These are phyloP conservation scores for Fomitopsis betulina DNA, from an alignment of 1,284 basidiomycete species.

Conservation along the genomic window DNA sequence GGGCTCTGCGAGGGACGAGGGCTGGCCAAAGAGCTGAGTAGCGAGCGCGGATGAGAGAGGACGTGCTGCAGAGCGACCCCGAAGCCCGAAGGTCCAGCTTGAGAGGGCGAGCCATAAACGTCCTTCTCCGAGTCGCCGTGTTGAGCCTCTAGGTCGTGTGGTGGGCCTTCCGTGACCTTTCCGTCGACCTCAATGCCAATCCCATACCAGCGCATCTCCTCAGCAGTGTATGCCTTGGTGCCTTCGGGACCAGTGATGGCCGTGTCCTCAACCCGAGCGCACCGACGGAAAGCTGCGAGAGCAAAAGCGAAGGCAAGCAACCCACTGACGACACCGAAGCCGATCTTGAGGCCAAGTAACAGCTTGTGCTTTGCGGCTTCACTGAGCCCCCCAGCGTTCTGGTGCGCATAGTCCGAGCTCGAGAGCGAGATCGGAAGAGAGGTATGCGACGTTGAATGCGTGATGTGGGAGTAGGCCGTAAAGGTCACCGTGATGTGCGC, in stretches of 20 bases:
- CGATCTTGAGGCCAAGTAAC: slow-evolving; percentile 53
- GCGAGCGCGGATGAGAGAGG: slow-evolving; percentile 26
- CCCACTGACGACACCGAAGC: slow-evolving; percentile 60
- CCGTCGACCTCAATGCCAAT: slow-evolving; percentile 36
- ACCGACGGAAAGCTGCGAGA: slow-evolving; percentile 52
- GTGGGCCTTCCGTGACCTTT: slow-evolving; percentile 6
- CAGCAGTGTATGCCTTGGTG: slow-evolving; percentile 48
- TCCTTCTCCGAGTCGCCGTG: slow-evolving; percentile 4
- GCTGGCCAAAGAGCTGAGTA: slow-evolving; percentile 12
- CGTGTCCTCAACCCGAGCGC: slow-evolving; percentile 50
- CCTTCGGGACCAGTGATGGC: slow-evolving; percentile 57
- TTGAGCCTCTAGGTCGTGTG: slow-evolving; percentile 1
- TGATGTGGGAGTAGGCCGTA: slow-evolving; percentile 57
- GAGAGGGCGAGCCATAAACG: not conserved
- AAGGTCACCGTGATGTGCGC: slow-evolving; percentile 48
- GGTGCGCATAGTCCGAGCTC: slow-evolving; percentile 28
- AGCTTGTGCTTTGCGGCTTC: slow-evolving; percentile 41
- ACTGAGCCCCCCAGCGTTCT: slow-evolving; percentile 31
- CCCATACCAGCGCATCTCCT: slow-evolving; percentile 66
- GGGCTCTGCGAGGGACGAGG: slow-evolving; percentile 31
- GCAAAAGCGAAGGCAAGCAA: slow-evolving; percentile 49
- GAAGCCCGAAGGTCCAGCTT: slow-evolving; percentile 30
- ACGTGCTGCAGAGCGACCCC: slow-evolving; percentile 48
- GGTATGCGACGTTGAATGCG: slow-evolving; percentile 69
- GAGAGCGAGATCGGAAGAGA: slow-evolving; percentile 51